Percentiles rank a stretch among this genome's conserved stretches.
These are phyloP conservation scores for Monosporozyma solicola DNA, from an alignment of 805 yeast genomes.

Conservation along the genomic window DNA sequence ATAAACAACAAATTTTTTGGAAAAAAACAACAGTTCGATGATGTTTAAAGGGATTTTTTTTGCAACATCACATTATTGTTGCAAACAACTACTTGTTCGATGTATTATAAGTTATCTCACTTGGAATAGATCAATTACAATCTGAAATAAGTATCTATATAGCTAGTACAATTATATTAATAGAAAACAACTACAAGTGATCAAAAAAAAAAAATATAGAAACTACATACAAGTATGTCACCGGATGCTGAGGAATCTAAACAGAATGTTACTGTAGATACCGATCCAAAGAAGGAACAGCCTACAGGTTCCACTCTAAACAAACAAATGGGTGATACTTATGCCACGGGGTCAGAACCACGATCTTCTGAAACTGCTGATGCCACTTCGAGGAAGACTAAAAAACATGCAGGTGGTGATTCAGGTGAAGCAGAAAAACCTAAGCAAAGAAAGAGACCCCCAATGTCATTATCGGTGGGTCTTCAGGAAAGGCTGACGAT, in stretches of 20 bases:
- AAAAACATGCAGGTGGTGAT: background rate
- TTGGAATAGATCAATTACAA: background rate
- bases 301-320: background rate
- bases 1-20: background rate
- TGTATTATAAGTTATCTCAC: too few relatives aligned
- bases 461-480: conserved; percentile 17
- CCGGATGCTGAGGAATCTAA: background rate
- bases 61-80: background rate
- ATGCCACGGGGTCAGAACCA: conserved; percentile 4
- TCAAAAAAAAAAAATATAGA: background rate
- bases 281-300: background rate
- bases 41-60: background rate
- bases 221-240: background rate
- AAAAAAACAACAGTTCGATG: background rate
- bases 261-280: background rate
- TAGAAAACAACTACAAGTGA: background rate
- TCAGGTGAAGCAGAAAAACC: background rate
- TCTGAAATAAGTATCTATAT: background rate
- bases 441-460: background rate
- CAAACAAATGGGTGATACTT: conserved; percentile 1
- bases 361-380: background rate
- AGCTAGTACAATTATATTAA: background rate
- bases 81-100: background rate
- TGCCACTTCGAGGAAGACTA: background rate
- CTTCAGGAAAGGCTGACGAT: conserved; percentile 13